Conservation (phyloP, 306 rosid genomes). For the Trifolium pratense region DNA sequence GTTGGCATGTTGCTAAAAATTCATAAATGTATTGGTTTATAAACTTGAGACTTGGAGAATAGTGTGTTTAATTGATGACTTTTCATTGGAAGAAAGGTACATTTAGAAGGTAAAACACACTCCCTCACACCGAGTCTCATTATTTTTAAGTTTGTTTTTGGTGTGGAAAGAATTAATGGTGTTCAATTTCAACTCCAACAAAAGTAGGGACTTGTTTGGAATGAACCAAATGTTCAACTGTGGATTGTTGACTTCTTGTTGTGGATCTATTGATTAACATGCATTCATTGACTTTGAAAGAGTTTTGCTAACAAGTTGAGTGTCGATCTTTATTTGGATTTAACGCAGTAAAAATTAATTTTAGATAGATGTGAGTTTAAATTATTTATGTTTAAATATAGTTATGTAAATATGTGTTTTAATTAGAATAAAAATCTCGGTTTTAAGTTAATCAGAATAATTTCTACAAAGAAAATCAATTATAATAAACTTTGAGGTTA, state of each 20-base stretch:
- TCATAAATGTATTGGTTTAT: background rate
- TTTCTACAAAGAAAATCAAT: too few relatives aligned
- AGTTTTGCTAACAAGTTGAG: constrained; percentile 28
- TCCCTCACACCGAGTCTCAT: constrained; percentile 26
- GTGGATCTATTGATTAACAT: background rate
- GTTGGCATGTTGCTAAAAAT: constrained; percentile 11
- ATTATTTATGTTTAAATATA: too few relatives aligned
- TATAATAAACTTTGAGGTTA: too few relatives aligned
- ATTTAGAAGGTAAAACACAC: background rate
- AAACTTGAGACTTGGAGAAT: constrained; percentile 44
- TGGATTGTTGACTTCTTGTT: constrained; percentile 17
- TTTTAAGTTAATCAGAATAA: too few relatives aligned
- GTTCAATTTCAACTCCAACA: constrained; percentile 15
- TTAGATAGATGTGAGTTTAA: too few relatives aligned
- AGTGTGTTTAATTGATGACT: constrained; percentile 19
- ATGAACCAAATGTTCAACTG: constrained; percentile 22
- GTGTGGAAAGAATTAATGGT: constrained; percentile 9
- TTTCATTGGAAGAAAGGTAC: constrained; percentile 38
- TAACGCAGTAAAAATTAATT: too few relatives aligned
- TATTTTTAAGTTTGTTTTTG: constrained; percentile 10
- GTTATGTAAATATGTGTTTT: too few relatives aligned
- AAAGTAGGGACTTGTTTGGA: background rate
- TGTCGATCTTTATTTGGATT: too few relatives aligned
- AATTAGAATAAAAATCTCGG: too few relatives aligned
- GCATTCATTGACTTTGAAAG: too few relatives aligned